Evolutionary conservation across 305 asterid species (phyloP), one percentile per base, ranked within the genome.

Genomic region (Rubia occidens): DNA sequence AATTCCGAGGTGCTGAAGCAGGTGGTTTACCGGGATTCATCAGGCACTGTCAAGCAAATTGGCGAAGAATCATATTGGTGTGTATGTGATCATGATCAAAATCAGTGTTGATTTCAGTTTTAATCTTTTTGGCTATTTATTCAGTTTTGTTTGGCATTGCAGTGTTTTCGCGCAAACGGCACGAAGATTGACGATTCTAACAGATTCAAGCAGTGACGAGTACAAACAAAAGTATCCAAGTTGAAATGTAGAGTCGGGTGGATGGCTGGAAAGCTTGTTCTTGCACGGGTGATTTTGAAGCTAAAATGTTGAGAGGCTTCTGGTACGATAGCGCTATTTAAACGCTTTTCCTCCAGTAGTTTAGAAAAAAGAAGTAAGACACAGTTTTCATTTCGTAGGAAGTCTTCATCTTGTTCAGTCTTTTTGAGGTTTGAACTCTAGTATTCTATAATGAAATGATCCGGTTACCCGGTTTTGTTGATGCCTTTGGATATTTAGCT

Each of bases 61-160:
- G 87, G 97, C 0, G 86, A 85, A 71, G 85, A 85, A 72, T 85
- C 93, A 0, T 93, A 82, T 67, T 80, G 95, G 96, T 90, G 75
- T 73, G 78, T n/a, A 51, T 51, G 10, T 54, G 21, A 6, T n/a
- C 60, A 11, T 8, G 61, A 17, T 67, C 47, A 49, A 42, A 9
- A 8, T 54, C 26, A 17, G 3, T 55, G 5, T 55, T 54, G 24
- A 7, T 8, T 58, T 24, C 4, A 4, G 7, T 0, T 58, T 11
- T 20, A 21, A 9, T 0, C 6, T 21, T 21, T 18, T 17, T 45
- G 43, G 14, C 24, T n/a, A 37, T 45, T 24, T 47, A 60, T 20
- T 20, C 2, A 0, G 40, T 40, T 69, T 51, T 32, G 45, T 70
- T 66, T 64, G 58, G 18, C 21, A 6, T 76, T 80, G 86, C 94